Percentiles rank a stretch among this genome's conserved stretches.
Evolutionary conservation across 192 early-diverging fungal genomes (phyloP).

Genomic region (Dimargaris verticillata): DNA sequence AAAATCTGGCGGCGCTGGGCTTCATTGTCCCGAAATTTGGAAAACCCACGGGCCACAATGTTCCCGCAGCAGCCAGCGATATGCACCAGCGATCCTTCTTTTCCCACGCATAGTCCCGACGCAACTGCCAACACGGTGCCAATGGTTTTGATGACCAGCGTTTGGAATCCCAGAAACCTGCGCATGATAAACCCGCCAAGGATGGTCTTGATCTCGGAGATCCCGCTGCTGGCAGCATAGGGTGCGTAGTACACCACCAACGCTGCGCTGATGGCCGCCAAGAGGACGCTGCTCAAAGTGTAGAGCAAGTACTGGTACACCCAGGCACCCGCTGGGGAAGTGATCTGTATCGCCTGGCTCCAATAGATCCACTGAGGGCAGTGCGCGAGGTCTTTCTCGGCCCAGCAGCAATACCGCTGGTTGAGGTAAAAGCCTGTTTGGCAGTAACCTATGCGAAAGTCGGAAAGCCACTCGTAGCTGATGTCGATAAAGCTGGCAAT

Average conservation of each 20-base stretch:
- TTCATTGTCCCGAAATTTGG: constrained; percentile 66
- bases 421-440: constrained; percentile 11
- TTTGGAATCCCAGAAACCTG: constrained; percentile 48
- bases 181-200: constrained; percentile 60
- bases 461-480: constrained; percentile 11
- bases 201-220: constrained; percentile 72
- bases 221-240: constrained; percentile 59
- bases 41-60: constrained; percentile 59
- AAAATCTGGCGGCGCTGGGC: constrained; percentile 71
- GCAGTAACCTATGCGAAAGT: constrained; percentile 9
- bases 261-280: constrained; percentile 56
- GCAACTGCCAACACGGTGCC: constrained; percentile 78
- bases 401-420: constrained; percentile 11
- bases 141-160: constrained; percentile 67
- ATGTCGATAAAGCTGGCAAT: constrained; percentile 11
- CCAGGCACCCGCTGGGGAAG: constrained; percentile 3
- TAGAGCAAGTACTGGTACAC: constrained; percentile 10
- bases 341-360: neutral
- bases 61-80: constrained; percentile 88
- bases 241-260: constrained; percentile 68
- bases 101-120: constrained; percentile 80
- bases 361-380: constrained; percentile 3
- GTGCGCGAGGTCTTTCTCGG: neutral
- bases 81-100: constrained; percentile 92
- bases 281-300: constrained; percentile 19